Evolutionary conservation across 75 land plant genomes (phyloP).

Genomic region (Picea glauca): DNA sequence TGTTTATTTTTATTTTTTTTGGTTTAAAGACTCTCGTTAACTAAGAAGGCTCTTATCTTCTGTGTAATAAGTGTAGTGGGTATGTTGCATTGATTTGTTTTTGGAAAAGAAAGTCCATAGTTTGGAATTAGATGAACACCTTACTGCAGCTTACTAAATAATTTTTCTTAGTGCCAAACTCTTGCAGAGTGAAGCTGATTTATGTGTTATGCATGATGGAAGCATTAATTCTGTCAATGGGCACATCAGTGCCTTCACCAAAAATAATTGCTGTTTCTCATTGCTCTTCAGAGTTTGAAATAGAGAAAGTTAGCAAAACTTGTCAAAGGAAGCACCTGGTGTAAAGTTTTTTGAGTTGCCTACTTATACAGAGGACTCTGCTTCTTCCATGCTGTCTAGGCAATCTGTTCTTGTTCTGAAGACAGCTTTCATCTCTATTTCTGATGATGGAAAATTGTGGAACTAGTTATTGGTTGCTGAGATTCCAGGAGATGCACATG

Average conservation of each 20-base stretch:
- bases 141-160: conserved; percentile 8
- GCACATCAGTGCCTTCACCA: conserved; percentile 85
- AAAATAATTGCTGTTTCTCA: conserved; percentile 67
- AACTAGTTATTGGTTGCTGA: conserved; percentile 72
- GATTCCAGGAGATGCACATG: conserved; percentile 20
- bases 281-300: conserved; percentile 54
- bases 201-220: conserved; percentile 59
- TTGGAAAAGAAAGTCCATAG: neutral
- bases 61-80: neutral
- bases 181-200: conserved; percentile 75
- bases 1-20: neutral
- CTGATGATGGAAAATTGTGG: conserved; percentile 98
- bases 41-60: neutral
- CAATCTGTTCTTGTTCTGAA: conserved; percentile 28
- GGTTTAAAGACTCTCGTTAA: neutral
- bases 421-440: conserved; percentile 66
- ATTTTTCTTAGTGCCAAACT: conserved; percentile 2
- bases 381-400: conserved; percentile 28
- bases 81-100: conserved; percentile 1
- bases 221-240: conserved; percentile 77
- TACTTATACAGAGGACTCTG: conserved; percentile 17
- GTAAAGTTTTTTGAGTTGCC: conserved; percentile 5
- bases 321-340: conserved; percentile 17
- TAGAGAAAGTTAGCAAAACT: conserved; percentile 42
- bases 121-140: neutral